Conservation (phyloP, 108 stramenopile species). For the Epithemia pelagica region DNA sequence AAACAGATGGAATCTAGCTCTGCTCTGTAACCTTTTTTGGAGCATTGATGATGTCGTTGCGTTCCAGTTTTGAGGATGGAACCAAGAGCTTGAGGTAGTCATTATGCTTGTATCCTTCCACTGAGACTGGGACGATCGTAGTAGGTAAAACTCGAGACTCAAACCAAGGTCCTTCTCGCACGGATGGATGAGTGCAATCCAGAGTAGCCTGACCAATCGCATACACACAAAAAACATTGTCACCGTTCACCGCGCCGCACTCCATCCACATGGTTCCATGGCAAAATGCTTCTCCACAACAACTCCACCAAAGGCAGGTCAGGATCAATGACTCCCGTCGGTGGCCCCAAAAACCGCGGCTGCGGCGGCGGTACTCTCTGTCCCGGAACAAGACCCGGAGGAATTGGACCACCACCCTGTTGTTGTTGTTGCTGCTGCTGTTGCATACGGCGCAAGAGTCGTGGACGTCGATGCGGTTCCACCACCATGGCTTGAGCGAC, state of each 20-base stretch:
- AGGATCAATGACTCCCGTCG: constrained; percentile 54
- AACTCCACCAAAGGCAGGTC: constrained; percentile 70
- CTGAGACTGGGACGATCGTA: no score
- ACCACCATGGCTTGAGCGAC: constrained; percentile 66
- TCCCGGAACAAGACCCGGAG: constrained; percentile 18
- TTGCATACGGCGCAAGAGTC: constrained; percentile 41
- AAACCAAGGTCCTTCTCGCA: no score
- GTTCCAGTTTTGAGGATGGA: no score
- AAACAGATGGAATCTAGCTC: no score
- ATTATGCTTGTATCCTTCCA: no score
- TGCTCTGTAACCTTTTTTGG: no score
- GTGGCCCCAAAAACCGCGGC: constrained; percentile 25
- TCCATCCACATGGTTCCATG: constrained; percentile 79
- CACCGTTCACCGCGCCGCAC: constrained; percentile 29
- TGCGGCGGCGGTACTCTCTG: constrained; percentile 15
- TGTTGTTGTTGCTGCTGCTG: constrained; percentile 9
- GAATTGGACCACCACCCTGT: constrained; percentile 8
- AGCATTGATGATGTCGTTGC: no score
- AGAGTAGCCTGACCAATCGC: no score
- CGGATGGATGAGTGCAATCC: no score
- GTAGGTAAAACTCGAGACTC: no score
- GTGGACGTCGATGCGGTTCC: constrained; percentile 55
- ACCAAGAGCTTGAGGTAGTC: no score
- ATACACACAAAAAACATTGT: no score
- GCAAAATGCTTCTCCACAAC: constrained; percentile 63